phyloP scores from a whole-genome alignment of 768 basidiomycete species.

The Leucocoprinus birnbaumii region DNA sequence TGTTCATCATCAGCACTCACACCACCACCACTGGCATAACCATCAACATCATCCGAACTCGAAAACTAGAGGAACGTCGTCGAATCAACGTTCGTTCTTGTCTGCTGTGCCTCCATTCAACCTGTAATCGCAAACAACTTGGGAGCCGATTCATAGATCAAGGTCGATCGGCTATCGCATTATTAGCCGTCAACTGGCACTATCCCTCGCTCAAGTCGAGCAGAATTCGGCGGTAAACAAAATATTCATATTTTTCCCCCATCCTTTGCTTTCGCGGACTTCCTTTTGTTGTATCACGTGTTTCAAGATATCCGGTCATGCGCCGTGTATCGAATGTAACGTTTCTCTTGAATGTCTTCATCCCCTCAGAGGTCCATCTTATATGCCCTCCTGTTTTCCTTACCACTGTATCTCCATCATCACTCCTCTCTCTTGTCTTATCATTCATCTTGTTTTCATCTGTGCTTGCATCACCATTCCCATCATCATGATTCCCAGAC shows the following conservation, averaged over 20 bases:
- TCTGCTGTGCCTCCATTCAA: slow-evolving; percentile 28
- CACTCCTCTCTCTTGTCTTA: background rate
- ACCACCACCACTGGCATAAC: slow-evolving; percentile 40
- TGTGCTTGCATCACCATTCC: background rate
- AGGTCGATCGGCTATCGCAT: background rate
- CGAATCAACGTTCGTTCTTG: slow-evolving; percentile 47
- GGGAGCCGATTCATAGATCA: background rate
- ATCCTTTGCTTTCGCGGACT: background rate
- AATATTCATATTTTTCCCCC: background rate
- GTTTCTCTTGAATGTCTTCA: background rate
- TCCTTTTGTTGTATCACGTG: too few species aligned
- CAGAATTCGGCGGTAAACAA: too few species aligned
- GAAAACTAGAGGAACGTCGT: slow-evolving; percentile 53
- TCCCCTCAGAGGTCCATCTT: background rate
- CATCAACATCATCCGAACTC: slow-evolving; percentile 65
- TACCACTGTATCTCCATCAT: background rate
- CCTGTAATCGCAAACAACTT: slow-evolving; percentile 17
- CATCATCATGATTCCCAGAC: background rate
- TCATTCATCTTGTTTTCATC: background rate
- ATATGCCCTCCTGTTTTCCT: background rate
- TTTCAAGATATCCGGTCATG: background rate
- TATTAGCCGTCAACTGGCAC: too few species aligned
- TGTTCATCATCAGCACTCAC: slow-evolving; percentile 37
- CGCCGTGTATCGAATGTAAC: slow-evolving; percentile 2
- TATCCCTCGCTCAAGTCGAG: background rate